Conservation (phyloP, 2,329 filamentous ascomycete species). For the Tolypocladium pustulatum region DNA sequence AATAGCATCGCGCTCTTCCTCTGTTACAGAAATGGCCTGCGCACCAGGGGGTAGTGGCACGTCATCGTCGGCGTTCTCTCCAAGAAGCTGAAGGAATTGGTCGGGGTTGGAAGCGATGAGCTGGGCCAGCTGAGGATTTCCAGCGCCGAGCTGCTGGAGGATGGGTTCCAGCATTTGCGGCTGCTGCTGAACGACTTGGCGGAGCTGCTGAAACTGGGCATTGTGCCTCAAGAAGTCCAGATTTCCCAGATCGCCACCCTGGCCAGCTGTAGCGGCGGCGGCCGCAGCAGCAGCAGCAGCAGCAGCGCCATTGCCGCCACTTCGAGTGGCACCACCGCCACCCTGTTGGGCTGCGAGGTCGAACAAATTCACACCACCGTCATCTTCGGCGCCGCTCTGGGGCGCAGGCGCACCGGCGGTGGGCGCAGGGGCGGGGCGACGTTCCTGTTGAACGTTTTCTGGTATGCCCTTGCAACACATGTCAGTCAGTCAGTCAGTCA, state of each 20-base stretch:
- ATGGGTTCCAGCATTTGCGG: conserved; percentile 98
- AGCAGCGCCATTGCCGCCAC: conserved; percentile 28
- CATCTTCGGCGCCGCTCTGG: conserved; percentile 42
- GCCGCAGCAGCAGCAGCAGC: conserved; percentile 34
- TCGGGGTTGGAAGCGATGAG: conserved; percentile 88
- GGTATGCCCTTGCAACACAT: conserved; percentile 64
- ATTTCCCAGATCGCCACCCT: conserved; percentile 53
- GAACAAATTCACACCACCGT: conserved; percentile 76
- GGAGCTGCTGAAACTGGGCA: conserved; percentile 93
- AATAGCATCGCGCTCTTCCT: conserved; percentile 94
- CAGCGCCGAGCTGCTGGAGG: conserved; percentile 86
- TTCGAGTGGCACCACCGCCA: conserved; percentile 30
- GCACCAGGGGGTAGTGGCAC: conserved; percentile 77
- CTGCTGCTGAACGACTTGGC: conserved; percentile 94
- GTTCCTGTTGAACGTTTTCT: conserved; percentile 64
- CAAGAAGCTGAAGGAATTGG: conserved; percentile 81
- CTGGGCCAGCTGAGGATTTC: conserved; percentile 88
- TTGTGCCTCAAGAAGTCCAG: conserved; percentile 93
- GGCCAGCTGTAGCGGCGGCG: conserved; percentile 39
- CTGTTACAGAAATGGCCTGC: conserved; percentile 82
- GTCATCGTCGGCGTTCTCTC: conserved; percentile 80
- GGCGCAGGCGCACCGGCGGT: conserved; percentile 27
- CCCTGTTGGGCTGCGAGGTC: conserved; percentile 76
- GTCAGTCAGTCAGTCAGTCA: conserved; percentile 3
- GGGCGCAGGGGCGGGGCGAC: conserved; percentile 30